A percentile compares a stretch with the other conserved stretches of the same genome.
These are phyloP conservation scores for Penicillium sp. DNA, from an alignment of 2,329 filamentous ascomycete genomes.

Conservation along the genomic window DNA sequence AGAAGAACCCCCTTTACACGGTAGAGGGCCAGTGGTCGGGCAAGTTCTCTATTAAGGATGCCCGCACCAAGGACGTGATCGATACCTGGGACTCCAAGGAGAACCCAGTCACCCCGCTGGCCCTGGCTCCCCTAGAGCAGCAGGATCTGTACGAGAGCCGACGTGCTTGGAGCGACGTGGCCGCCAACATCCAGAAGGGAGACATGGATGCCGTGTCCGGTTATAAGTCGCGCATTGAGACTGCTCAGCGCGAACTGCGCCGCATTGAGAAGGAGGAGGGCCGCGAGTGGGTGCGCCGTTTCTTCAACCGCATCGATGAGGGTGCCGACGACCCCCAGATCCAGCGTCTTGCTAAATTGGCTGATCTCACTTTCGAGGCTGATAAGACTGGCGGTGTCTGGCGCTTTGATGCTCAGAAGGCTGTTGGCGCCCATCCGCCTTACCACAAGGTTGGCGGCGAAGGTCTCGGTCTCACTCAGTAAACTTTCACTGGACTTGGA, in stretches of 20 bases:
- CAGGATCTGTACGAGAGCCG: conserved; percentile 87
- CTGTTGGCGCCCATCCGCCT: conserved; percentile 41
- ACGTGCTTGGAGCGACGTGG: conserved; percentile 83
- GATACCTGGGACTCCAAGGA: conserved; percentile 61
- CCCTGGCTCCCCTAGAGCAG: conserved; percentile 67
- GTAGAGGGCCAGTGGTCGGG: conserved; percentile 89
- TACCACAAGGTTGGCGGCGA: conserved; percentile 43
- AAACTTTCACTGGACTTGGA: background rate
- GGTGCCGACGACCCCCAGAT: conserved; percentile 40
- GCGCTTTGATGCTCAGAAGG: conserved; percentile 62
- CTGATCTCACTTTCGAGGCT: conserved; percentile 51
- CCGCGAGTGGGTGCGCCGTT: conserved; percentile 75
- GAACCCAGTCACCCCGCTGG: conserved; percentile 63
- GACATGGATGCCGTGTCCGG: conserved; percentile 77
- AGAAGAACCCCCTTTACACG: conserved; percentile 70
- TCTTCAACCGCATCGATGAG: conserved; percentile 60
- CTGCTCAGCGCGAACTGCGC: conserved; percentile 75
- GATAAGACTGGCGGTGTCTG: conserved; percentile 69
- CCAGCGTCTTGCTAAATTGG: conserved; percentile 42
- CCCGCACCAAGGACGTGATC: conserved; percentile 52
- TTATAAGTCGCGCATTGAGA: conserved; percentile 89
- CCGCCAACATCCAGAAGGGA: conserved; percentile 71
- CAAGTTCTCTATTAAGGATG: conserved; percentile 72
- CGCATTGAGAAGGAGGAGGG: conserved; percentile 72
- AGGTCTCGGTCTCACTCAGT: conserved; percentile 38